Evolutionary conservation across 75 land plant genomes (phyloP).

Genomic region (Sequoiadendron giganteum): DNA sequence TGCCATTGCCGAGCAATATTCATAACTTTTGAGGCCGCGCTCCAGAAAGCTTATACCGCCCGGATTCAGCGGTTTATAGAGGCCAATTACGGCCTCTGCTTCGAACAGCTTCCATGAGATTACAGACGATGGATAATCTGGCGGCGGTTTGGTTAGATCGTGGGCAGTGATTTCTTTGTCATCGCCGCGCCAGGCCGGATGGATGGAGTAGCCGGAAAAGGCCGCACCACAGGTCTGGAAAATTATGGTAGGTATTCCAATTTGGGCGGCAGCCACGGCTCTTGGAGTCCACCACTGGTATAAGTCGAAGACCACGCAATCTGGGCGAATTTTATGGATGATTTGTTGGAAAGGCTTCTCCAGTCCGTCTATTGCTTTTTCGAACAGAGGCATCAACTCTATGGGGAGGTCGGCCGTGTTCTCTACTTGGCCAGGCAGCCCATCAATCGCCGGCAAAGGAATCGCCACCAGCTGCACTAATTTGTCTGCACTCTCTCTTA

Average conservation of each 20-base stretch:
- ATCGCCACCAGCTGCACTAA: slow-evolving; percentile 19
- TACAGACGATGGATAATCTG: slow-evolving; percentile 8
- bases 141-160: neutral
- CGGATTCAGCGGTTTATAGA: neutral
- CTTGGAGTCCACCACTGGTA: slow-evolving; percentile 46
- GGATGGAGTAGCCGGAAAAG: slow-evolving; percentile 20
- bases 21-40: neutral
- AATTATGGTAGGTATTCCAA: slow-evolving; percentile 5
- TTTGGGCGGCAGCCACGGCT: slow-evolving; percentile 32
- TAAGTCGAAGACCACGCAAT: slow-evolving; percentile 53
- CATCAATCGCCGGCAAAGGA: slow-evolving; percentile 31
- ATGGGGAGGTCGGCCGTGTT: slow-evolving; percentile 21
- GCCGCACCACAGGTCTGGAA: slow-evolving; percentile 36
- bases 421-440: slow-evolving; percentile 35
- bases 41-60: neutral
- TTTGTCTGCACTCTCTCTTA: slow-evolving; percentile 7
- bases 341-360: slow-evolving; percentile 21
- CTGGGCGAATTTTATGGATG: slow-evolving; percentile 20
- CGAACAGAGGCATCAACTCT: slow-evolving; percentile 12
- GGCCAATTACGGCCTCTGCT: neutral
- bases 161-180: neutral
- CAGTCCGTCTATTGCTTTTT: slow-evolving; percentile 26
- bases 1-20: slow-evolving; percentile 26
- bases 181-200: neutral
- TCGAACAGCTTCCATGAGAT: slow-evolving; percentile 8